A percentile compares a stretch with the other conserved stretches of the same genome.
phyloP scores from a whole-genome alignment of 2,329 filamentous ascomycete species.

The Aspergillus intermedius region DNA sequence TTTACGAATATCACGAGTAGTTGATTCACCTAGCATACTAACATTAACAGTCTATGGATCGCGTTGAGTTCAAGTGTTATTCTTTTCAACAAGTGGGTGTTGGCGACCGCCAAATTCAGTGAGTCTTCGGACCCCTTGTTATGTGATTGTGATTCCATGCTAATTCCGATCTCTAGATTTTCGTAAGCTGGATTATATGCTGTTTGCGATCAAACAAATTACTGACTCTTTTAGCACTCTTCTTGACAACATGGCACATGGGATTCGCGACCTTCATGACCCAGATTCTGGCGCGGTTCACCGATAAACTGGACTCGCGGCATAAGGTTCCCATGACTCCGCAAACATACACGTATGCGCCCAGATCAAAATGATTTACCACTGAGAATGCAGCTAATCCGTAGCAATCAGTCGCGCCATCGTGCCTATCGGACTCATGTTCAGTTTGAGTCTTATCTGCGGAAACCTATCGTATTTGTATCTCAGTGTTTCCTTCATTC shows the following conservation, averaged over 20 bases:
- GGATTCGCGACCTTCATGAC: conserved; percentile 90
- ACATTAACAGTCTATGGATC: conserved; percentile 70
- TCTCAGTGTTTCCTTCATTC: conserved; percentile 90
- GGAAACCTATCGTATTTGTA: conserved; percentile 93
- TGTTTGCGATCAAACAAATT: too few relatives aligned
- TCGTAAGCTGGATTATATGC: conserved; percentile 10
- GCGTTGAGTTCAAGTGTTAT: conserved; percentile 88
- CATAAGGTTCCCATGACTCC: conserved; percentile 98
- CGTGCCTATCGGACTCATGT: conserved; percentile 89
- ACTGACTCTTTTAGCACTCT: conserved; percentile 28
- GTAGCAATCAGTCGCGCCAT: conserved; percentile 57
- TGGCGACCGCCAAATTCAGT: conserved; percentile 79
- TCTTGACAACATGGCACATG: conserved; percentile 94
- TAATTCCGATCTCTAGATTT: conserved; percentile 20
- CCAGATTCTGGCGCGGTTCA: conserved; percentile 85
- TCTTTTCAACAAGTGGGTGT: conserved; percentile 98
- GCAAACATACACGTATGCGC: conserved; percentile 63
- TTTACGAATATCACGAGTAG: too few relatives aligned
- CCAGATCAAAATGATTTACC: too few relatives aligned
- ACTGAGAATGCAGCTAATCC: too few relatives aligned
- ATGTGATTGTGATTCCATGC: conserved; percentile 1
- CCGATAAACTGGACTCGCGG: conserved; percentile 80
- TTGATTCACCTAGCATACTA: too few relatives aligned
- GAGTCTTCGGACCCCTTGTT: conserved; percentile 34
- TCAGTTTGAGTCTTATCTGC: conserved; percentile 91